These are phyloP conservation scores for Cyclanthera cordifolia DNA, from an alignment of 306 rosid species.

Conservation along the genomic window DNA sequence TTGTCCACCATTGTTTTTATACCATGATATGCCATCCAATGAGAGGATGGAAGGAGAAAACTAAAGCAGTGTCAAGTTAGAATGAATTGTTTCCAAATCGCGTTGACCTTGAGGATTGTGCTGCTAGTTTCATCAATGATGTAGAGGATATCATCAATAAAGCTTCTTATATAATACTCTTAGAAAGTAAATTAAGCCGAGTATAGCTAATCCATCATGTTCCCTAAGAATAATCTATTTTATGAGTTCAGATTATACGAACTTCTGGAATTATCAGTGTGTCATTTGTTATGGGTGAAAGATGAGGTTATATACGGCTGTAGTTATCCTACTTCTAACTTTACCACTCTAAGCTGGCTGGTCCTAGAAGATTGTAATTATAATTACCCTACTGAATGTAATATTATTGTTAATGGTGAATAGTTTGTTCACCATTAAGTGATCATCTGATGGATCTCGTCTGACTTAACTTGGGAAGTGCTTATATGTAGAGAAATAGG, in stretches of 20 bases:
- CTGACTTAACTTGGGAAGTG: background rate
- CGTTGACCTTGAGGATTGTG: background rate
- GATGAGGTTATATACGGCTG: background rate
- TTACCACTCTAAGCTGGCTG: background rate
- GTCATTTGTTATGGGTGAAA: background rate
- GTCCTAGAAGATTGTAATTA: background rate
- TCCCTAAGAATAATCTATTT: background rate
- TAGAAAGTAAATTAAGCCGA: background rate
- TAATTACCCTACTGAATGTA: background rate
- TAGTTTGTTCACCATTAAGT: background rate
- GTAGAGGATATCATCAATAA: background rate
- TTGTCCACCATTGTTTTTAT: background rate
- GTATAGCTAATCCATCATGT: background rate
- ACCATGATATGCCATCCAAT: background rate
- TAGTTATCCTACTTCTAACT: background rate
- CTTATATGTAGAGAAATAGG: background rate
- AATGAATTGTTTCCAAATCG: background rate
- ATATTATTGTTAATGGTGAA: background rate
- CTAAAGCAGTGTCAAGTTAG: background rate
- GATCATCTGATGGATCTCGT: background rate
- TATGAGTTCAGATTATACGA: background rate
- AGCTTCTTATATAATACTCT: background rate
- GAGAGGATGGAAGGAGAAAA: background rate
- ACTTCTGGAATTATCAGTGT: background rate
- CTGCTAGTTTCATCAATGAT: background rate